Percentiles rank a stretch among this genome's conserved stretches.
phyloP scores from a whole-genome alignment of 768 basidiomycete species.

The Mycena vulgaris region DNA sequence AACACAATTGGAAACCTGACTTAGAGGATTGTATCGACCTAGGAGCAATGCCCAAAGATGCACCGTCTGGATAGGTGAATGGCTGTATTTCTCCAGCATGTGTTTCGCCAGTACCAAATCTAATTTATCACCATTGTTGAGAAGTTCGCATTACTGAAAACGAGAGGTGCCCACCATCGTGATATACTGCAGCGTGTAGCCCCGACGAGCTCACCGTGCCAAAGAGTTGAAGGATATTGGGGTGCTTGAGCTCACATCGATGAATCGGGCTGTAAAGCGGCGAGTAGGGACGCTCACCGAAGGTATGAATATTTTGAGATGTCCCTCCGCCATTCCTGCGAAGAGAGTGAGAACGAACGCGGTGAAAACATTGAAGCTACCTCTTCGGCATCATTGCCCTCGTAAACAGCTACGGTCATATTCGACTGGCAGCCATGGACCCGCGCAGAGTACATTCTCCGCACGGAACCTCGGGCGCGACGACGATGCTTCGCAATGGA shows the following conservation, averaged over 20 bases:
- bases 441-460: background rate
- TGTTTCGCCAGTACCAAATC: background rate
- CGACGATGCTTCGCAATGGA: background rate
- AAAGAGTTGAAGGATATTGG: constrained; percentile 6
- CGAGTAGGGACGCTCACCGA: background rate
- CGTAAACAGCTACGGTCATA: background rate
- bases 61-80: background rate
- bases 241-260: background rate
- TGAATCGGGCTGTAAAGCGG: background rate
- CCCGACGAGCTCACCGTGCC: background rate
- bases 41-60: background rate
- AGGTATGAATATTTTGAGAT: background rate
- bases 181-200: background rate
- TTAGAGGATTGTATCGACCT: background rate
- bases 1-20: background rate
- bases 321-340: background rate
- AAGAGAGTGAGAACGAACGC: background rate
- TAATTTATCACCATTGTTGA: background rate
- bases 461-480: background rate
- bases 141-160: background rate
- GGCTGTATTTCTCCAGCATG: background rate
- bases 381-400: background rate
- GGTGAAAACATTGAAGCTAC: background rate
- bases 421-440: background rate
- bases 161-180: background rate